phyloP scores from a whole-genome alignment of 345 rosid species.

The Firmiana major region DNA sequence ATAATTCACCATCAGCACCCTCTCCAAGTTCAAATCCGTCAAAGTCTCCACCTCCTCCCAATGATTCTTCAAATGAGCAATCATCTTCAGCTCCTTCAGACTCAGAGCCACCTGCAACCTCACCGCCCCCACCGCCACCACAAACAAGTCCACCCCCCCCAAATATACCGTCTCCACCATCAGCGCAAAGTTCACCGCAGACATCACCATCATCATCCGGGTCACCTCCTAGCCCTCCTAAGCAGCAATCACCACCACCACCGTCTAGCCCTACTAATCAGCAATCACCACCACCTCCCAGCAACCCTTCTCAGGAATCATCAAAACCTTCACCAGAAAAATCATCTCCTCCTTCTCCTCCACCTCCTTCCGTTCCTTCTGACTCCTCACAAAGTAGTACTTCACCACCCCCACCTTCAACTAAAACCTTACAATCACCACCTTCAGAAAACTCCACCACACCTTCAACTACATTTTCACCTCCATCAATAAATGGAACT shows the following conservation, averaged over 20 bases:
- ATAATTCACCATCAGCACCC: neutral
- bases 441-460: slow-evolving; percentile 23
- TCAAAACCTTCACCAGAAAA: neutral
- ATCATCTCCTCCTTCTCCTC: slow-evolving; percentile 12
- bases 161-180: neutral
- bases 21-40: slow-evolving; percentile 10
- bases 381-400: neutral
- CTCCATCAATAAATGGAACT: slow-evolving; percentile 8
- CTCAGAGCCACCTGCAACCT: slow-evolving; percentile 8
- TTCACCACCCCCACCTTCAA: slow-evolving; percentile 17
- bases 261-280: slow-evolving; percentile 11
- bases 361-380: neutral
- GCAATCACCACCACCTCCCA: slow-evolving; percentile 16
- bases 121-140: neutral
- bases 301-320: neutral
- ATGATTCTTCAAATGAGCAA: neutral
- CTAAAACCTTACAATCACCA: slow-evolving; percentile 29
- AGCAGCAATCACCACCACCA: slow-evolving; percentile 12
- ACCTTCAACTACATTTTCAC: slow-evolving; percentile 24
- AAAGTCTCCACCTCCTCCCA: neutral
- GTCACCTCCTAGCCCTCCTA: slow-evolving; percentile 18
- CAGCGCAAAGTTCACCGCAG: neutral
- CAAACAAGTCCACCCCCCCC: neutral
- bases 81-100: slow-evolving; percentile 10
- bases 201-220: neutral